Percentiles rank a stretch among this genome's conserved stretches.
Evolutionary conservation across 805 yeast genomes (phyloP).

Genomic region (Yueomyces sinensis): DNA sequence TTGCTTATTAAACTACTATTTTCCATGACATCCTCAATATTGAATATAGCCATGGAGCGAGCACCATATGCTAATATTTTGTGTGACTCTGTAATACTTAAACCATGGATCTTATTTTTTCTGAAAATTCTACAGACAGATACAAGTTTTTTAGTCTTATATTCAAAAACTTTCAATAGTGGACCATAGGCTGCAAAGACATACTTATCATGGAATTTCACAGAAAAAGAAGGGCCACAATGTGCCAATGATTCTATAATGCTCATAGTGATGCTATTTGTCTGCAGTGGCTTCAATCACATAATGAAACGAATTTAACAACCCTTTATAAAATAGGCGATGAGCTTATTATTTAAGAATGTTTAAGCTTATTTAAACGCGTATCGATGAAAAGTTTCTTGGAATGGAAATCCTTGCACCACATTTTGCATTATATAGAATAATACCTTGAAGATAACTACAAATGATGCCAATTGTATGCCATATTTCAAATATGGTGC

Average conservation of each 20-base stretch:
- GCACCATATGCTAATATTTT: constrained; percentile 50
- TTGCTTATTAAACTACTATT: constrained; percentile 7
- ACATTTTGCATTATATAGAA: no score
- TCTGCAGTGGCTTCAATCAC: no score
- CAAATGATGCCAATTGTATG: no score
- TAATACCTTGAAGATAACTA: no score
- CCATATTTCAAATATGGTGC: no score
- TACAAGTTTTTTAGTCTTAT: constrained; percentile 27
- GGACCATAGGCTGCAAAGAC: constrained; percentile 67
- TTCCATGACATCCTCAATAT: constrained; percentile 20
- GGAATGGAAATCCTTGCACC: no score
- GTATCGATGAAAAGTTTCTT: no score
- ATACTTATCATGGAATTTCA: constrained; percentile 26
- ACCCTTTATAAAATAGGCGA: no score
- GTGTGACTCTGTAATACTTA: constrained; percentile 29
- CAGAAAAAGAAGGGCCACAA: constrained; percentile 61
- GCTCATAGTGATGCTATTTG: no score
- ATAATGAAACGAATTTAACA: no score
- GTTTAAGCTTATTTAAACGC: no score
- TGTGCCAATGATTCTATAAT: constrained; percentile 17
- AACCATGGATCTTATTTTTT: constrained; percentile 78
- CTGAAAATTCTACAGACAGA: constrained; percentile 36
- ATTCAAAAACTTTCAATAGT: constrained; percentile 38
- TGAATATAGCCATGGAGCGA: constrained; percentile 42
- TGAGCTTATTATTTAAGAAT: no score